Percentiles rank a stretch among this genome's conserved stretches.
These are phyloP conservation scores for Gonium pectorale DNA, from an alignment of 139 green algal species.

Conservation along the genomic window DNA sequence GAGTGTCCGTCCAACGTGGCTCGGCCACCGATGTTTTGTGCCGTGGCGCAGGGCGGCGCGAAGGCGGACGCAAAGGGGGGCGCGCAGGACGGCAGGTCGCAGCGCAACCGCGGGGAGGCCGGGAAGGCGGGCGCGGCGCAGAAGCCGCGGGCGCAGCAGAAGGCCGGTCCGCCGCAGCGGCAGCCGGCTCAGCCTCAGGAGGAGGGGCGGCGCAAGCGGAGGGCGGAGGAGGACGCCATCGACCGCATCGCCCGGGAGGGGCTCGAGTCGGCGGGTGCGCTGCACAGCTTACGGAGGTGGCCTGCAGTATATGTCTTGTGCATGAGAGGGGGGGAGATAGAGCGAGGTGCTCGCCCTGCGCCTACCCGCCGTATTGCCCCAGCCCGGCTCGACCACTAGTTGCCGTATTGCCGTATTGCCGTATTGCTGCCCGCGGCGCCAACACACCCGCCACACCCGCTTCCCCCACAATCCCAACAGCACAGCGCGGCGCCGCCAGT, in stretches of 20 bases:
- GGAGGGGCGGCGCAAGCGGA: constrained; percentile 1
- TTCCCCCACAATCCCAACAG: too few relatives aligned
- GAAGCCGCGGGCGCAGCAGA: constrained; percentile 7
- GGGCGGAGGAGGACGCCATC: constrained; percentile 28
- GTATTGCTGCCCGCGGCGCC: too few relatives aligned
- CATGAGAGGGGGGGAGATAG: too few relatives aligned
- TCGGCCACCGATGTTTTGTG: not conserved
- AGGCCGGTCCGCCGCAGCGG: constrained; percentile 16
- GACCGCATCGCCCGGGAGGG: constrained; percentile 33
- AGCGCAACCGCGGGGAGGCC: not conserved
- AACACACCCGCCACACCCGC: too few relatives aligned
- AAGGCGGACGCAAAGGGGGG: not conserved
- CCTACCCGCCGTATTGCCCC: too few relatives aligned
- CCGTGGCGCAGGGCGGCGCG: not conserved
- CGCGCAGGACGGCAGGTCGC: too few relatives aligned
- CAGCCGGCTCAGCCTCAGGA: constrained; percentile 46
- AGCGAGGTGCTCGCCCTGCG: too few relatives aligned
- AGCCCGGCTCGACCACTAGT: too few relatives aligned
- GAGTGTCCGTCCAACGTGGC: not conserved
- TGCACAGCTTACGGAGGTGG: too few relatives aligned
- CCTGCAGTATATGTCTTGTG: too few relatives aligned
- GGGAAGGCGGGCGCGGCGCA: not conserved
- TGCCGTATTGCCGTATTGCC: too few relatives aligned
- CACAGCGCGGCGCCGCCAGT: too few relatives aligned
- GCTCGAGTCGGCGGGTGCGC: not conserved